Evolutionary conservation across 257 asterid genomes (phyloP), one percentile per base, ranked within the genome.

Genomic region (Lycium ferocissimum): DNA sequence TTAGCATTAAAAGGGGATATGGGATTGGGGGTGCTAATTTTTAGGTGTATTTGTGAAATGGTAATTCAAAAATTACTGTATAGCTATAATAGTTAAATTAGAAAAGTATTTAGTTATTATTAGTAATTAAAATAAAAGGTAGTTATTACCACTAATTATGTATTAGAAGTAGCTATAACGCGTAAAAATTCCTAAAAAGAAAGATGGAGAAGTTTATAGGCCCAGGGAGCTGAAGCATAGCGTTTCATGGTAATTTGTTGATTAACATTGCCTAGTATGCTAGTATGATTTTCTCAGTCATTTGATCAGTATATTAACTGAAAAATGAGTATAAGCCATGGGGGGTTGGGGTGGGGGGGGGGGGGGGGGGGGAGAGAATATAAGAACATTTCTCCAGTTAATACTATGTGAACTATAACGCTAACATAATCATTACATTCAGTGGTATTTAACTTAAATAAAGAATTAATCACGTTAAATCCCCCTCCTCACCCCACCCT

Each of bases 341-440:
- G 43, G 43, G 15, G 10, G 73, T n/a, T n/a, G n/a, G n/a, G n/a
- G n/a, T n/a, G n/a, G n/a, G 33, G 33, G 33, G 33, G 33, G 33
- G 33, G 33, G 33, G 33, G 33, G 33, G 33, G 33, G 33, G 33
- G 33, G 33, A 1, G 33, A 26, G 33, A 26, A 26, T 26, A 26
- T 26, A 26, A 67, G 49, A 35, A 35, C 43, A 33, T 67, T 67
- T 67, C 75, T 67, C 75, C 75, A 15, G 49, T 67, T 67, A 67
- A 13, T 6, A 67, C 7, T 33, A 37, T 67, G 76, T 67, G 76
- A 67, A 67, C 76, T 67, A 14, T 37, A 15, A 67, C 2, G 2
- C 76, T 67, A 37, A 37, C 76, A 49, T 67, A 18, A 67, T 67
- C 5, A 3, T 14, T 37, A 35, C 49, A 67, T 65, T 12, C 26